phyloP scores from a whole-genome alignment of 306 rosid genomes.

The Psophocarpus tetragonolobus region DNA sequence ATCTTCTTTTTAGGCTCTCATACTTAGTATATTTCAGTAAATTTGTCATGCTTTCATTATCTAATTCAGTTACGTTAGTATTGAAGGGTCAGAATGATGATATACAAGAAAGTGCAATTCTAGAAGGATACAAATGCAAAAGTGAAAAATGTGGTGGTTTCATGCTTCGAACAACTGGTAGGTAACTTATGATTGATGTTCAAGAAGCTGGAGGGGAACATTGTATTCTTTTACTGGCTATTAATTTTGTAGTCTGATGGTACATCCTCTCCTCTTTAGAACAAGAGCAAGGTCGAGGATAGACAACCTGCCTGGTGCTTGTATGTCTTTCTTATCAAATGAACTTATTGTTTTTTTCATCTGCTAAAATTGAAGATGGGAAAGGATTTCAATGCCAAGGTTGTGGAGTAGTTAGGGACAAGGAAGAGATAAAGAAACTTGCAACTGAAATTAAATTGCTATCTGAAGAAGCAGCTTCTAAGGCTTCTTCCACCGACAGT shows the following conservation, averaged over 20 bases:
- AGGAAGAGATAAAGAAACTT: slow-evolving; percentile 63
- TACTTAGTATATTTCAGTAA: slow-evolving; percentile 25
- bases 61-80: slow-evolving; percentile 44
- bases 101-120: slow-evolving; percentile 71
- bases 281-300: slow-evolving; percentile 27
- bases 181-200: slow-evolving; percentile 31
- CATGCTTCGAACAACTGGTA: slow-evolving; percentile 76
- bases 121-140: slow-evolving; percentile 87
- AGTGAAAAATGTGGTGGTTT: slow-evolving; percentile 71
- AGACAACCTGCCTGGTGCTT: slow-evolving; percentile 20
- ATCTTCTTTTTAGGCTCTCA: slow-evolving; percentile 9
- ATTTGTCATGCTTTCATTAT: slow-evolving; percentile 24
- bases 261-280: slow-evolving; percentile 12
- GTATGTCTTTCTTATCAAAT: slow-evolving; percentile 12
- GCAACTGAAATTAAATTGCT: slow-evolving; percentile 61
- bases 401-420: slow-evolving; percentile 70
- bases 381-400: slow-evolving; percentile 74
- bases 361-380: slow-evolving; percentile 53
- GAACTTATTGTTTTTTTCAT: neutral
- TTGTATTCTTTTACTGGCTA: slow-evolving; percentile 12
- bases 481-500: slow-evolving; percentile 48
- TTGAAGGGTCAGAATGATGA: slow-evolving; percentile 77
- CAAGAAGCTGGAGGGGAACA: slow-evolving; percentile 11
- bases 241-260: slow-evolving; percentile 20
- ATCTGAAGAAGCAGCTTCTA: slow-evolving; percentile 62